Evolutionary conservation across 805 yeast species (phyloP).

Genomic region (Pichia rugopelliculosa): DNA sequence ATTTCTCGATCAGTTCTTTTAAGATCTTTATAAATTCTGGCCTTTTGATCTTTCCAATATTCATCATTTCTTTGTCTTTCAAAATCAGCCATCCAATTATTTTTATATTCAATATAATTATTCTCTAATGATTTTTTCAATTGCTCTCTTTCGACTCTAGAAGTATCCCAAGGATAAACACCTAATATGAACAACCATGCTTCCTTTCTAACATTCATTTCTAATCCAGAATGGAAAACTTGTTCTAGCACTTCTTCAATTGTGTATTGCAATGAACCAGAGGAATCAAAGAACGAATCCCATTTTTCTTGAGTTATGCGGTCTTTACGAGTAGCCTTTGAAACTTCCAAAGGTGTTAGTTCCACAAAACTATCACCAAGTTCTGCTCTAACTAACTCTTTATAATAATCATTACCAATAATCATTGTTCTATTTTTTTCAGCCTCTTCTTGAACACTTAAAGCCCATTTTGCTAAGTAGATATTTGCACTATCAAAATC

Average conservation of each 20-base stretch:
- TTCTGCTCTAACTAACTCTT: slow-evolving; percentile 48
- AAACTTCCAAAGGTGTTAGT: slow-evolving; percentile 52
- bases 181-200: slow-evolving; percentile 85
- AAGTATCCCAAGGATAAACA: slow-evolving; percentile 85
- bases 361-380: slow-evolving; percentile 47
- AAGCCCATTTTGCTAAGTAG: slow-evolving; percentile 94
- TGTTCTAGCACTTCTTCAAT: slow-evolving; percentile 71
- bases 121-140: slow-evolving; percentile 48
- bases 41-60: slow-evolving; percentile 84
- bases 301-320: slow-evolving; percentile 70
- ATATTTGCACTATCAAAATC: slow-evolving; percentile 92
- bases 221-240: slow-evolving; percentile 86
- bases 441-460: slow-evolving; percentile 88
- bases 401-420: slow-evolving; percentile 53
- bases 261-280: slow-evolving; percentile 70
- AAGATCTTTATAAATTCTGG: slow-evolving; percentile 88
- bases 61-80: slow-evolving; percentile 45
- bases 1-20: slow-evolving; percentile 83
- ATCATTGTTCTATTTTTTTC: slow-evolving; percentile 48
- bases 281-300: slow-evolving; percentile 72
- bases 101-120: slow-evolving; percentile 45
- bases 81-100: slow-evolving; percentile 61
- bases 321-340: slow-evolving; percentile 55
- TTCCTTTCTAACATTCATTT: slow-evolving; percentile 48
- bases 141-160: slow-evolving; percentile 57